A percentile compares a stretch with the other conserved stretches of the same genome.
These are phyloP conservation scores for Amyloporia xantha DNA, from an alignment of 768 basidiomycete species.

Conservation along the genomic window DNA sequence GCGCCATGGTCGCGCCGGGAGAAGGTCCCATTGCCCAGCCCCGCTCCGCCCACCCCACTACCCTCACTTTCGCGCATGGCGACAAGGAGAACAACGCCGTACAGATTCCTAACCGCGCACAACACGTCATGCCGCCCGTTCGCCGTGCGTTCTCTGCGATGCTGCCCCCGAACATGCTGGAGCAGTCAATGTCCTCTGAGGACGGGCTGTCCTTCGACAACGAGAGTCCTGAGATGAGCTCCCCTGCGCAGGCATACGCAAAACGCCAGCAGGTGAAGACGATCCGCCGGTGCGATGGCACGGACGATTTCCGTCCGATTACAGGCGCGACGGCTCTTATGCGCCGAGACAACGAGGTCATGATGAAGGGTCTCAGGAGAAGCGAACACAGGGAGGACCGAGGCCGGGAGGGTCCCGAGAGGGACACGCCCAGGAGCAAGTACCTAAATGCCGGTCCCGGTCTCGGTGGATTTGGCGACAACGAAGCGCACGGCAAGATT, in stretches of 20 bases:
- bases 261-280: conserved; percentile 74
- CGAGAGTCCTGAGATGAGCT: conserved; percentile 58
- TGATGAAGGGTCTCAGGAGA: conserved; percentile 7
- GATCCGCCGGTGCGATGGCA: conserved; percentile 73
- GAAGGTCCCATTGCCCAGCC: conserved; percentile 21
- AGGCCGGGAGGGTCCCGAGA: conserved; percentile 9
- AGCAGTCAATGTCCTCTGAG: conserved; percentile 37
- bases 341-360: conserved; percentile 39
- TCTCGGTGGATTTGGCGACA: conserved; percentile 84
- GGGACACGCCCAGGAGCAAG: conserved; percentile 26
- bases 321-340: conserved; percentile 58
- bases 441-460: conserved; percentile 42
- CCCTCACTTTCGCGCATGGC: background rate
- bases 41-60: conserved; percentile 26
- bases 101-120: conserved; percentile 3
- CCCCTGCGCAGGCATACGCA: conserved; percentile 76
- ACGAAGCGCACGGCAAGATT: conserved; percentile 89
- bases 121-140: conserved; percentile 37
- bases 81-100: conserved; percentile 9
- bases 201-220: conserved; percentile 43
- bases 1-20: conserved; percentile 49
- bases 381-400: conserved; percentile 17
- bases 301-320: conserved; percentile 70
- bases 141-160: conserved; percentile 77
- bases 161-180: conserved; percentile 32